Percentiles rank a stretch among this genome's conserved stretches.
Conservation (phyloP, 106 monocot genomes). For the Acorus calamus region DNA sequence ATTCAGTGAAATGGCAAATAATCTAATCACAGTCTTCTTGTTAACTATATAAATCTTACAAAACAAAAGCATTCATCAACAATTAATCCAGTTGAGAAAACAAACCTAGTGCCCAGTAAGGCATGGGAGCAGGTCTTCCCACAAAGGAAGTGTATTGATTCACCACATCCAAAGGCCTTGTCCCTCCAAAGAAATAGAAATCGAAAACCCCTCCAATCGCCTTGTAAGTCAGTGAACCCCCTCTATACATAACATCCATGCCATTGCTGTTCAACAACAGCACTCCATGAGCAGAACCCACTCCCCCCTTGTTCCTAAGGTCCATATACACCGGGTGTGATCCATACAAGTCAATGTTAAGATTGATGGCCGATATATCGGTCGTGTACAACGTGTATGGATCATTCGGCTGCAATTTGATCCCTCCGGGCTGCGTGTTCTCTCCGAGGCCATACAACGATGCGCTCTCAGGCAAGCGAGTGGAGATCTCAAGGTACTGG, state of each 20-base stretch:
- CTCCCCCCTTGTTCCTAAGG: slow-evolving; percentile 49
- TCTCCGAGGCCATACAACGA: slow-evolving; percentile 87
- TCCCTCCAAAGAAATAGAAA: slow-evolving; percentile 87
- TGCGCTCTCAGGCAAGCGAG: slow-evolving; percentile 43
- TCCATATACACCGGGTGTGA: slow-evolving; percentile 96
- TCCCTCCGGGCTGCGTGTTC: slow-evolving; percentile 82
- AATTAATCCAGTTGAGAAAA: neutral
- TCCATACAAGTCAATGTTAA: slow-evolving; percentile 89
- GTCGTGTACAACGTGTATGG: slow-evolving; percentile 84
- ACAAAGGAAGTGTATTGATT: slow-evolving; percentile 82
- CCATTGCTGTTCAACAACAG: slow-evolving; percentile 94
- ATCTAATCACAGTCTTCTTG: no score
- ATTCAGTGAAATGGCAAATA: no score
- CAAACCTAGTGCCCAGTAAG: slow-evolving; percentile 94
- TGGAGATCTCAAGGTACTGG: slow-evolving; percentile 86
- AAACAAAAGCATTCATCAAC: no score
- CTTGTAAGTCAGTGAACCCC: slow-evolving; percentile 75
- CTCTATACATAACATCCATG: slow-evolving; percentile 87
- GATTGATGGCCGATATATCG: slow-evolving; percentile 73
- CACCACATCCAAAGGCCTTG: slow-evolving; percentile 56
- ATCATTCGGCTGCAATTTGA: slow-evolving; percentile 67
- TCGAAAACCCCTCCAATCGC: slow-evolving; percentile 89
- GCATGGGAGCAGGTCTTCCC: slow-evolving; percentile 97
- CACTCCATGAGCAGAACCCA: slow-evolving; percentile 52
- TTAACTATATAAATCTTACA: no score